Percentiles rank a stretch among this genome's conserved stretches.
phyloP scores from a whole-genome alignment of 768 basidiomycete species.

The Leccinum obscurum region DNA sequence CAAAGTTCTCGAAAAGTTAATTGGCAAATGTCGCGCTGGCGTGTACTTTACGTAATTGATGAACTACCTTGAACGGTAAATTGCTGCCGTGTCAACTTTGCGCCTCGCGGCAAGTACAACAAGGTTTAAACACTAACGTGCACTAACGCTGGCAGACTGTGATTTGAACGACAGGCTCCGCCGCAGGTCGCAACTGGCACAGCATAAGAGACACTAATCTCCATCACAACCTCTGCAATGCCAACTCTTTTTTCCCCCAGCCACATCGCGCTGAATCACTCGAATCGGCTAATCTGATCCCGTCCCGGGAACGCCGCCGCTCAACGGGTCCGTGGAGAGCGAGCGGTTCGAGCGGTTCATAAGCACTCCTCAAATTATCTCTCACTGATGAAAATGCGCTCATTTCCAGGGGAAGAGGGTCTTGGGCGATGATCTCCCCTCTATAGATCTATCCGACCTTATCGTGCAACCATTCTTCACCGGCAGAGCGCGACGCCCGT shows the following conservation, averaged over 20 bases:
- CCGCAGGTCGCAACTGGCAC: not conserved
- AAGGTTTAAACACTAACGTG: not conserved
- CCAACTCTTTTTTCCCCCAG: not conserved
- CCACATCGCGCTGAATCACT: not conserved
- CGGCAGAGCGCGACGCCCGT: slow-evolving; percentile 10
- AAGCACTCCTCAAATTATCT: not conserved
- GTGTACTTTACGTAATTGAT: not conserved
- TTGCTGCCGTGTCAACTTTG: not conserved
- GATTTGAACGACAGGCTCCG: not conserved
- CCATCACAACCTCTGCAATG: not conserved
- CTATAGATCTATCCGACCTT: slow-evolving; percentile 23
- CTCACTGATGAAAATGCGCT: slow-evolving; percentile 3
- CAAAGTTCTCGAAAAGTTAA: not conserved
- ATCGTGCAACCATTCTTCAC: slow-evolving; percentile 15
- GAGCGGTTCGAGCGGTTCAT: not conserved
- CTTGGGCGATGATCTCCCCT: slow-evolving; percentile 10
- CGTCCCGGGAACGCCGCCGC: not conserved
- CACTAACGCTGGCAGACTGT: not conserved
- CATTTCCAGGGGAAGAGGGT: slow-evolving; percentile 2
- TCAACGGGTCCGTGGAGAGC: not conserved
- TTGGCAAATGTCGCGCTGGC: not conserved
- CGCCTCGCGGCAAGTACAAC: not conserved
- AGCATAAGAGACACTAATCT: not conserved
- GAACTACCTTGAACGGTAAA: slow-evolving; percentile 5
- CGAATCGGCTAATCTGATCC: slow-evolving; percentile 1